phyloP scores from a whole-genome alignment of 441 rosid genomes.

The Erodium moschatum region DNA sequence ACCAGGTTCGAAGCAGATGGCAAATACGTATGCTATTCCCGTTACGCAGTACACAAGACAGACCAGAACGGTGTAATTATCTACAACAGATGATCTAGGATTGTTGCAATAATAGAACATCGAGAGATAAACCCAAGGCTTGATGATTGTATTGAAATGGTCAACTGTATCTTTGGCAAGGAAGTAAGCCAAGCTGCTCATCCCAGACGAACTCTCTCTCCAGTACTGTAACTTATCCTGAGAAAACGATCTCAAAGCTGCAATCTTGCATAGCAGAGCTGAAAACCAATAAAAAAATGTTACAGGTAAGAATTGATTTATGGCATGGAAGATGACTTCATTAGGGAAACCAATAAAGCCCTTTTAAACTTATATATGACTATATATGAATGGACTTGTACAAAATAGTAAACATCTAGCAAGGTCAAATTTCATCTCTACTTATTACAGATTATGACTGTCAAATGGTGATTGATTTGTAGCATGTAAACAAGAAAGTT shows the following conservation, averaged over 20 bases:
- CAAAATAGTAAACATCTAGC: neutral
- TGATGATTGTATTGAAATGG: conserved; percentile 78
- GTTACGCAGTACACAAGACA: conserved; percentile 91
- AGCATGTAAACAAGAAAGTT: neutral
- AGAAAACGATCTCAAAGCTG: conserved; percentile 88
- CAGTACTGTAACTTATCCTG: conserved; percentile 79
- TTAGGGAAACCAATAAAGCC: too few species aligned
- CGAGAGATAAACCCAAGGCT: conserved; percentile 78
- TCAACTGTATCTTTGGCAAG: conserved; percentile 83
- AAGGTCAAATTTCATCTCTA: neutral
- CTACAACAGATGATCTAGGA: conserved; percentile 67
- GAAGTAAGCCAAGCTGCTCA: conserved; percentile 88
- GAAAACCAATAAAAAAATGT: conserved; percentile 18
- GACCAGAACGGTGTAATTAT: conserved; percentile 61
- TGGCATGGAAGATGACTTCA: neutral
- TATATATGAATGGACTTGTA: too few species aligned
- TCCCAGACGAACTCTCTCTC: conserved; percentile 84
- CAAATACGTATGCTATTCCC: conserved; percentile 70
- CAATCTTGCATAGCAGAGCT: conserved; percentile 86
- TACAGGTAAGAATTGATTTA: neutral
- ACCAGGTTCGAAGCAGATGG: conserved; percentile 68
- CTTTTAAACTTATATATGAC: too few species aligned
- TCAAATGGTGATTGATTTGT: neutral
- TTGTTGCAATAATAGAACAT: conserved; percentile 98
- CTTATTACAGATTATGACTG: neutral